Percentiles rank a stretch among this genome's conserved stretches.
These are phyloP conservation scores for Stephania yunnanensis DNA, from an alignment of 164 flowering plant species.

Conservation along the genomic window DNA sequence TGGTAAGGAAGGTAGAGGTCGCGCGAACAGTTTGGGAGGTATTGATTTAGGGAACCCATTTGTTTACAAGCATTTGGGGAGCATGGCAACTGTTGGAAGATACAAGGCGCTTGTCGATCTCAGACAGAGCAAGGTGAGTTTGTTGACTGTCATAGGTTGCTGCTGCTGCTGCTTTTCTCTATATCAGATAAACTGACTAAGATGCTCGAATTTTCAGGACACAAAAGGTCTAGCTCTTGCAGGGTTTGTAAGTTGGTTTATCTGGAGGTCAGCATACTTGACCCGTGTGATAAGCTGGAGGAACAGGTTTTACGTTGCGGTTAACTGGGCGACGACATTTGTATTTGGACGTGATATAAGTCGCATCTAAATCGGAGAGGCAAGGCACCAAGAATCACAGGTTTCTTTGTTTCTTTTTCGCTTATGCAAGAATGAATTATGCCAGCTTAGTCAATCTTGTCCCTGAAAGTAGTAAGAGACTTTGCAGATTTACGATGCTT, in stretches of 20 bases:
- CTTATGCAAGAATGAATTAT: background rate
- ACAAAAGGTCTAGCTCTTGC: slow-evolving; percentile 71
- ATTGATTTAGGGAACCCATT: slow-evolving; percentile 59
- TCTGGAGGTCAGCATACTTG: slow-evolving; percentile 94
- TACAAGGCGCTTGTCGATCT: slow-evolving; percentile 97
- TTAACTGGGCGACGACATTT: slow-evolving; percentile 86
- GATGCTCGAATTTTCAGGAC: slow-evolving; percentile 40
- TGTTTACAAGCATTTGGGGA: slow-evolving; percentile 88
- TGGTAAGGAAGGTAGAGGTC: slow-evolving; percentile 77
- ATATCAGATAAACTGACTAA: slow-evolving; percentile 1
- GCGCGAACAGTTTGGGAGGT: slow-evolving; percentile 48
- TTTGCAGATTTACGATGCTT: background rate
- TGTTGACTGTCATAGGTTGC: background rate
- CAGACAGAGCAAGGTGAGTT: slow-evolving; percentile 76
- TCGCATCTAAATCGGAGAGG: slow-evolving; percentile 40
- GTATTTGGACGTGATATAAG: slow-evolving; percentile 94
- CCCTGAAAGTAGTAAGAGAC: background rate
- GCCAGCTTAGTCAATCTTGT: background rate
- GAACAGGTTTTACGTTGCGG: slow-evolving; percentile 87
- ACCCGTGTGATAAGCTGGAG: slow-evolving; percentile 97
- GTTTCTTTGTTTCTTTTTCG: background rate
- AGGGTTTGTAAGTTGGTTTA: slow-evolving; percentile 81
- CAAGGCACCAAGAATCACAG: slow-evolving; percentile 9
- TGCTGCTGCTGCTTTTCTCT: background rate
- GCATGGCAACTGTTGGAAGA: slow-evolving; percentile 95